Evolutionary conservation across 2,329 filamentous ascomycete species (phyloP).

Genomic region (Ophiocordyceps sinensis): DNA sequence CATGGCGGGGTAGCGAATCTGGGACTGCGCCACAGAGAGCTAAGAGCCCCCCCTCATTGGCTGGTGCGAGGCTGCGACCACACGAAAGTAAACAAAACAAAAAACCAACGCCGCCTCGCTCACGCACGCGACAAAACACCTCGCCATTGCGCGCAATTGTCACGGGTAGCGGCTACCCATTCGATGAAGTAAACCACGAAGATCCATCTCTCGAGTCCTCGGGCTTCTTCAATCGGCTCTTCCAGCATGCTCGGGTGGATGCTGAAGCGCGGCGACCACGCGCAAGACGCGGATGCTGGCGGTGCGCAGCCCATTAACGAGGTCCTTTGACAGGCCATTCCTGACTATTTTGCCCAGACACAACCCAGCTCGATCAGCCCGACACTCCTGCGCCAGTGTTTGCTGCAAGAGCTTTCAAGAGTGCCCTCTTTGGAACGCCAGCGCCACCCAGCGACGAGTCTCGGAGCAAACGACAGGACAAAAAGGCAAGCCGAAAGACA

Average conservation of each 20-base stretch:
- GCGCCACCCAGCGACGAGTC: slow-evolving; percentile 21
- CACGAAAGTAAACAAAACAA: not conserved
- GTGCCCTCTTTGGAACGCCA: slow-evolving; percentile 48
- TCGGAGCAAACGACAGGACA: slow-evolving; percentile 7
- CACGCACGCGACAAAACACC: not conserved
- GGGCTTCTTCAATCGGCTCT: no score
- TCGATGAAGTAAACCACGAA: not conserved
- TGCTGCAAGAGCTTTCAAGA: slow-evolving; percentile 49
- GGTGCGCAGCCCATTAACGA: slow-evolving; percentile 1
- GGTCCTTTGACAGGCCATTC: not conserved
- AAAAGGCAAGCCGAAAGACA: slow-evolving; percentile 9
- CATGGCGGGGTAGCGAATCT: no score
- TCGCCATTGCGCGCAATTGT: not conserved
- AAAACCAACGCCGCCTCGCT: not conserved
- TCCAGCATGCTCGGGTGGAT: slow-evolving; percentile 45
- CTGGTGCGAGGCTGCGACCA: not conserved
- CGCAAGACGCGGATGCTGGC: slow-evolving; percentile 16
- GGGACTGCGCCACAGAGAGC: no score
- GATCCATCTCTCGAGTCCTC: not conserved
- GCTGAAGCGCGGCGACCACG: slow-evolving; percentile 30
- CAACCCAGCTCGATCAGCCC: slow-evolving; percentile 37
- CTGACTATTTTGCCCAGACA: slow-evolving; percentile 14
- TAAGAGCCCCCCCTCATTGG: not conserved
- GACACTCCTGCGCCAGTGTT: slow-evolving; percentile 55
- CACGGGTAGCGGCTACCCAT: not conserved